Conservation (phyloP, 2,329 filamentous ascomycete species). For the Aspergillus niger region DNA sequence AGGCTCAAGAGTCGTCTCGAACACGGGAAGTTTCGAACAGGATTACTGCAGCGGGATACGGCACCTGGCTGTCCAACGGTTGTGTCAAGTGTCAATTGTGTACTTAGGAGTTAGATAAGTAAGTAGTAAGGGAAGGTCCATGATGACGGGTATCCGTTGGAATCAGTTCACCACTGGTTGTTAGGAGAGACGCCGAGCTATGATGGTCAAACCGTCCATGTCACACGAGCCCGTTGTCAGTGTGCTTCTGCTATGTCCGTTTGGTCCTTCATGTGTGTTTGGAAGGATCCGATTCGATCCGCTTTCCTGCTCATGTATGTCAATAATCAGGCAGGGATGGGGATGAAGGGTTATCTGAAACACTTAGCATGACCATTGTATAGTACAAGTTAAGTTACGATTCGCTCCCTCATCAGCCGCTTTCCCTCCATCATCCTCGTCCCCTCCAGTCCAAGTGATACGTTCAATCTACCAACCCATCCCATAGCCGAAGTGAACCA, state of each 20-base stretch:
- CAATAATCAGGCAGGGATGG: neutral
- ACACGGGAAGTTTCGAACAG: slow-evolving; percentile 23
- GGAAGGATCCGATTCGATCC: neutral
- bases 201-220: slow-evolving; percentile 1
- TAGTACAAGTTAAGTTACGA: neutral
- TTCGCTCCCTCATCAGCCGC: neutral
- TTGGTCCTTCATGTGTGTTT: neutral
- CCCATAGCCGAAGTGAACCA: neutral
- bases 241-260: neutral
- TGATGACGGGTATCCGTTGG: neutral
- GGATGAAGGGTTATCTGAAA: neutral
- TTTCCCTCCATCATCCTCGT: neutral
- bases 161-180: neutral
- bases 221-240: slow-evolving; percentile 1
- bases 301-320: neutral
- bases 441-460: too few species aligned
- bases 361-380: neutral
- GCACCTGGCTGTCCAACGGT: neutral
- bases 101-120: too few species aligned
- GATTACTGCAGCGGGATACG: slow-evolving; percentile 14
- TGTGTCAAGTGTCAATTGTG: neutral
- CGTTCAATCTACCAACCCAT: neutral
- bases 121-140: too few species aligned
- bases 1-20: neutral
- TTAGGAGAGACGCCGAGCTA: neutral